A percentile compares a stretch with the other conserved stretches of the same genome.
phyloP scores from a whole-genome alignment of 2,329 filamentous ascomycete species.

The Monilinia polystroma region DNA sequence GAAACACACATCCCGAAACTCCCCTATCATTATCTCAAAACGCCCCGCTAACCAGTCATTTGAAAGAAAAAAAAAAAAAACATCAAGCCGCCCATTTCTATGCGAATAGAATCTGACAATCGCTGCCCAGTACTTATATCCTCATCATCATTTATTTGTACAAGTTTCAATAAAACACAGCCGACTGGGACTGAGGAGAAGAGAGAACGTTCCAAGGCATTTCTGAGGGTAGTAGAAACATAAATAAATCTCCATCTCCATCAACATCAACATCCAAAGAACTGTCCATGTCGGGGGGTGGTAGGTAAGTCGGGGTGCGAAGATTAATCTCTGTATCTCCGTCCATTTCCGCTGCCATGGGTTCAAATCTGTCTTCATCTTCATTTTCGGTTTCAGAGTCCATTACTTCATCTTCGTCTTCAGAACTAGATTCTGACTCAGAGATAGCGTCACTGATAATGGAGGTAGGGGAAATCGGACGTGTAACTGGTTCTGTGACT shows the following conservation, averaged over 20 bases:
- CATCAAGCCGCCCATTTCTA: slow-evolving; percentile 4
- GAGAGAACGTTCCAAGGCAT: background rate
- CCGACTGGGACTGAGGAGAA: background rate
- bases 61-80: background rate
- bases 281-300: background rate
- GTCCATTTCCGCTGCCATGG: background rate
- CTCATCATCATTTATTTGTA: background rate
- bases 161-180: background rate
- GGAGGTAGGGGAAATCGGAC: slow-evolving; percentile 4
- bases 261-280: background rate
- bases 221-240: background rate
- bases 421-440: slow-evolving; percentile 12
- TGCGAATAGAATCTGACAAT: background rate
- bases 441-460: slow-evolving; percentile 10
- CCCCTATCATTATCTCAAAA: slow-evolving; percentile 3
- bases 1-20: slow-evolving; percentile 9
- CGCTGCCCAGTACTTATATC: background rate
- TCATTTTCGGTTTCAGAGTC: slow-evolving; percentile 14
- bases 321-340: background rate
- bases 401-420: slow-evolving; percentile 20
- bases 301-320: too few relatives aligned
- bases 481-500: background rate
- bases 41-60: slow-evolving; percentile 2
- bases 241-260: background rate
- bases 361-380: slow-evolving; percentile 11